A percentile compares a stretch with the other conserved stretches of the same genome.
phyloP scores from a whole-genome alignment of 768 basidiomycete species.

The Auricularia auricula-judae region DNA sequence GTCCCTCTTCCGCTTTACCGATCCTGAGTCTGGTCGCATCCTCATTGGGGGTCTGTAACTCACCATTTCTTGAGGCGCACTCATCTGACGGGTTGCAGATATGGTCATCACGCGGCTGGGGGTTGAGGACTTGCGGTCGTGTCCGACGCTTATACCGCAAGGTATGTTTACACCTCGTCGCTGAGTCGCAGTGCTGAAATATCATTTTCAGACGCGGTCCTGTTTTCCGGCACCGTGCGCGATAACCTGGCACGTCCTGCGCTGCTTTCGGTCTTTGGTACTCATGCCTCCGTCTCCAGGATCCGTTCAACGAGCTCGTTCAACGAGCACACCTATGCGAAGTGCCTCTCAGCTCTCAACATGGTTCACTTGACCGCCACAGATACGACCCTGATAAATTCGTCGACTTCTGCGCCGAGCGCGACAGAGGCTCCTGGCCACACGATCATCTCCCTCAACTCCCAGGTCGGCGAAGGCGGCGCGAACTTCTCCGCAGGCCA shows the following conservation, averaged over 20 bases:
- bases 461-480: conserved; percentile 75
- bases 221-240: conserved; percentile 4
- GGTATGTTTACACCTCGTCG: too few species aligned
- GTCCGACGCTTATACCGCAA: conserved; percentile 30
- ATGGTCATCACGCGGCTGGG: conserved; percentile 62
- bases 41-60: conserved; percentile 38
- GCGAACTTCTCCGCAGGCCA: conserved; percentile 91
- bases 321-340: conserved; percentile 62
- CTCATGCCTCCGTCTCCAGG: conserved; percentile 4
- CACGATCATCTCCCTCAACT: conserved; percentile 53
- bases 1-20: conserved; percentile 53
- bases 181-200: too few species aligned
- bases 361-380: conserved; percentile 57
- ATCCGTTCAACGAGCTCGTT: conserved; percentile 42
- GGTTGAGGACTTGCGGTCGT: conserved; percentile 46
- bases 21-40: conserved; percentile 49
- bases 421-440: conserved; percentile 25
- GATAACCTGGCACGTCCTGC: background rate
- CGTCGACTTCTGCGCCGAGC: background rate
- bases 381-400: background rate
- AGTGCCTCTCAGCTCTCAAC: conserved; percentile 68
- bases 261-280: background rate
- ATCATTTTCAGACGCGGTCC: background rate
- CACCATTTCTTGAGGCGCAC: background rate
- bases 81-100: conserved; percentile 17